Evolutionary conservation across 2,329 filamentous ascomycete genomes (phyloP).

Genomic region (Aspergillus glaucus): DNA sequence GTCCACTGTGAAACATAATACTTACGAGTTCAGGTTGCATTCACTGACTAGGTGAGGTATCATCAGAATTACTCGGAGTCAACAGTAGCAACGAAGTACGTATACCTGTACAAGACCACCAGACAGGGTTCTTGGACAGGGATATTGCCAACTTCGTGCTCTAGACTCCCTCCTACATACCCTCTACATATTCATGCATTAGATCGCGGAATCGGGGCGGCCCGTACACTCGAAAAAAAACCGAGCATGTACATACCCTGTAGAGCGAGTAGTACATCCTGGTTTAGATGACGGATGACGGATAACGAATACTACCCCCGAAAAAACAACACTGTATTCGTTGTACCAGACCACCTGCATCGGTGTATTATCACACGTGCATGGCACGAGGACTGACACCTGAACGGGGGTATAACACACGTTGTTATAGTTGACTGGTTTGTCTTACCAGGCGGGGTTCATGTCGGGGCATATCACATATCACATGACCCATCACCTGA

Average conservation of each 20-base stretch:
- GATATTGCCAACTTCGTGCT: no score
- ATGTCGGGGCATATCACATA: neutral
- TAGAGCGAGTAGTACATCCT: constrained; percentile 9
- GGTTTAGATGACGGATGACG: no score
- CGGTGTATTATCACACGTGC: no score
- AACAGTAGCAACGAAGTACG: neutral
- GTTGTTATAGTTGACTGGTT: neutral
- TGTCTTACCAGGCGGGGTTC: neutral
- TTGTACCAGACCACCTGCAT: no score
- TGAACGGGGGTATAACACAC: no score
- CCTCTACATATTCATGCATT: constrained; percentile 15
- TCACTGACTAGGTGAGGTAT: neutral
- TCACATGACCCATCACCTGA: neutral
- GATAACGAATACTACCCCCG: no score
- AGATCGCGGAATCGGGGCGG: constrained; percentile 26
- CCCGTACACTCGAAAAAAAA: constrained; percentile 8
- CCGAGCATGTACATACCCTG: constrained; percentile 16
- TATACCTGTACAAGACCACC: constrained; percentile 4
- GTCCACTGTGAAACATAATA: neutral
- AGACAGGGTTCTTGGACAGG: no score
- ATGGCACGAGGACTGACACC: no score
- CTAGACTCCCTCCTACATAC: no score
- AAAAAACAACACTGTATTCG: no score
- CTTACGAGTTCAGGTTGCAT: neutral
- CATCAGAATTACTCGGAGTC: neutral